Conservation (phyloP, 2,329 filamentous ascomycete genomes). For the Paraphaeosphaeria minitans region DNA sequence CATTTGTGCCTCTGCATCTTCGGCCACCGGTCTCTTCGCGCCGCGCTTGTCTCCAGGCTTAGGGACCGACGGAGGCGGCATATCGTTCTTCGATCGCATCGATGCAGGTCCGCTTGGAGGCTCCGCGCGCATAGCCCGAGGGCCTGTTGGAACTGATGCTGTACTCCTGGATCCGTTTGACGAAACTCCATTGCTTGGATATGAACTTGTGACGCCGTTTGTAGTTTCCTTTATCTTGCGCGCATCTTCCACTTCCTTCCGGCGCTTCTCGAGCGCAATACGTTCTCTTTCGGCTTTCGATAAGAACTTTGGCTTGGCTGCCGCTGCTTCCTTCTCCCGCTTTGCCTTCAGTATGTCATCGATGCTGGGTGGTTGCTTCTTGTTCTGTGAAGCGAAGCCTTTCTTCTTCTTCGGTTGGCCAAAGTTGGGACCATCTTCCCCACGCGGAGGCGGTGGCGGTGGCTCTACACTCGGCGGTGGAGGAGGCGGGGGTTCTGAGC, state of each 20-base stretch:
- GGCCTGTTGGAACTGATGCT: constrained; percentile 68
- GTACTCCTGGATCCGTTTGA: constrained; percentile 10
- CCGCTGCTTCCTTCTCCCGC: constrained; percentile 81
- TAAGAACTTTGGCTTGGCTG: constrained; percentile 86
- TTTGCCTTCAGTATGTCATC: constrained; percentile 86
- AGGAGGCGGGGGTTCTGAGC: constrained; percentile 25
- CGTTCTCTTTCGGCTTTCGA: constrained; percentile 82
- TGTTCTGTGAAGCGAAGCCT: constrained; percentile 55
- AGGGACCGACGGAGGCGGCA: constrained; percentile 57
- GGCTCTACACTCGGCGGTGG: constrained; percentile 23
- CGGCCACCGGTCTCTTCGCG: constrained; percentile 47
- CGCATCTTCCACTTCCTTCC: constrained; percentile 69
- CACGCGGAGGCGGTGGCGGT: constrained; percentile 26
- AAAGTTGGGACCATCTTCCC: constrained; percentile 33
- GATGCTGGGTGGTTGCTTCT: constrained; percentile 70
- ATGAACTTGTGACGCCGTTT: constrained; percentile 12
- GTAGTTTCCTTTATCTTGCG: constrained; percentile 57
- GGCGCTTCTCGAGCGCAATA: constrained; percentile 76
- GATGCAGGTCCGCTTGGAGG: constrained; percentile 57
- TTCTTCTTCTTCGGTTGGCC: constrained; percentile 57
- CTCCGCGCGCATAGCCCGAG: constrained; percentile 67
- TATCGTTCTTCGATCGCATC: constrained; percentile 57
- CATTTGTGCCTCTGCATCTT: constrained; percentile 72
- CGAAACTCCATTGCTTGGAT: constrained; percentile 13
- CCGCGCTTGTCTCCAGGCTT: constrained; percentile 43